These are phyloP conservation scores for Suillus tomentosus DNA, from an alignment of 768 basidiomycete species.

Conservation along the genomic window DNA sequence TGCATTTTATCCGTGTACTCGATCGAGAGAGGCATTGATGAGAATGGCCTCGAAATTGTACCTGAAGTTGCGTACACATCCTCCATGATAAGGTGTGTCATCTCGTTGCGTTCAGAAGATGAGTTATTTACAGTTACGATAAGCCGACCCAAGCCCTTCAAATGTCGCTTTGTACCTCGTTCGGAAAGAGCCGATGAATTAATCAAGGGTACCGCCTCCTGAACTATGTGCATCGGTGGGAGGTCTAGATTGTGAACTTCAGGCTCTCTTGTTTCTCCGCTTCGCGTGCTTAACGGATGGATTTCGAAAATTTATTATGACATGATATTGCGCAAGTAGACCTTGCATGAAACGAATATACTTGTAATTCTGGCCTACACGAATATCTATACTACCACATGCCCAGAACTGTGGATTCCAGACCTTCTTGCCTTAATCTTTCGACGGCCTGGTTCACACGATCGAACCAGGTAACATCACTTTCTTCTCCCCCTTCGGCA, in stretches of 20 bases:
- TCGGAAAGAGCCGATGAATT: constrained; percentile 33
- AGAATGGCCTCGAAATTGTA: constrained; percentile 36
- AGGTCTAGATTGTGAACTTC: neutral
- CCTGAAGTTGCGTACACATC: constrained; percentile 39
- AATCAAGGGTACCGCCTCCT: constrained; percentile 23
- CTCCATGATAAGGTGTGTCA: constrained; percentile 36
- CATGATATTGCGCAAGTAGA: neutral
- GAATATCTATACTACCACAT: constrained; percentile 43
- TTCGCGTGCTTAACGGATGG: neutral
- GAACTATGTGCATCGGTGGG: neutral
- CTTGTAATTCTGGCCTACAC: neutral
- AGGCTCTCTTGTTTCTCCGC: neutral
- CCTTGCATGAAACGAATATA: neutral
- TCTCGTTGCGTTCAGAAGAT: neutral
- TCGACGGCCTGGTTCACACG: constrained; percentile 39
- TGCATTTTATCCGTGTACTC: constrained; percentile 42
- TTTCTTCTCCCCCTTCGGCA: constrained; percentile 9
- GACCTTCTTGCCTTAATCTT: constrained; percentile 36
- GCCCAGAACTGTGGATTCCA: constrained; percentile 45
- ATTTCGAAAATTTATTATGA: neutral
- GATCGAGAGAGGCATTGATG: constrained; percentile 37
- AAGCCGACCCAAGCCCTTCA: constrained; percentile 46
- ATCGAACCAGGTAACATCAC: constrained; percentile 31
- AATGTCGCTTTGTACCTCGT: constrained; percentile 40
- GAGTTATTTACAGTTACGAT: constrained; percentile 2